Base-by-base conservation (phyloP, 2,329 filamentous ascomycete genomes). In the Epichloe baconii region DNA sequence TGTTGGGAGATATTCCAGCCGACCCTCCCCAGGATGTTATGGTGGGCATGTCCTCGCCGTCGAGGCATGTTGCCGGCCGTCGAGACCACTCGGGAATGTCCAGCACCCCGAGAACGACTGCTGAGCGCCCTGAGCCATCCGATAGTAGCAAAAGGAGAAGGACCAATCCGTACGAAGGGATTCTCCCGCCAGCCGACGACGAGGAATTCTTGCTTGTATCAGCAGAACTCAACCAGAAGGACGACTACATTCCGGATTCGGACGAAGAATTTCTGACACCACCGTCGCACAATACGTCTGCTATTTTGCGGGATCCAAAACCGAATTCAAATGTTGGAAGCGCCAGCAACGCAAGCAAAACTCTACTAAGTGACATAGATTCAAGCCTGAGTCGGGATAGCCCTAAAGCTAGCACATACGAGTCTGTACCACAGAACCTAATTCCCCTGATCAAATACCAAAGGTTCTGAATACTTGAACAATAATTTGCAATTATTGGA, bases 231-330 rank as follows among this genome's bases (percentile, higher is more conserved):
- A 15, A 35, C 2, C 47, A 48, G 44, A 55, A 40, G 19, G 57
- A 68, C 49, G 64, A 68, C 34, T 64, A 67, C 36, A 73, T 80
- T 41, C 68, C 74, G 48, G 78, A 81, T 56, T 81, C 78, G 0
- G 78, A 80, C 44, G 77, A 80, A 43, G 77, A 80, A 43, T 74
- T 72, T 42, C 57, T 74, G 40, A 74, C 58, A 53, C 60, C 50
- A 58, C 65, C 59, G 19, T 63, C 62, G 15, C 57, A 57, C 46
- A 60, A 57, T 19, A 54, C 38, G 1, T 44, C 51, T 26, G 37
- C 19, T n/a, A 17, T 35, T 42, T 41, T 34, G 31, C 47, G 12
- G 19, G 10, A 41, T 2, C 23, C 41, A 12, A 44, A 50, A 6
- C 38, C 38, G 15, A 34, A 12, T 34, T 44, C 44, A 47, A 53